These are phyloP conservation scores for Pseudoturritis turrita DNA, from an alignment of 345 rosid genomes.

Conservation along the genomic window DNA sequence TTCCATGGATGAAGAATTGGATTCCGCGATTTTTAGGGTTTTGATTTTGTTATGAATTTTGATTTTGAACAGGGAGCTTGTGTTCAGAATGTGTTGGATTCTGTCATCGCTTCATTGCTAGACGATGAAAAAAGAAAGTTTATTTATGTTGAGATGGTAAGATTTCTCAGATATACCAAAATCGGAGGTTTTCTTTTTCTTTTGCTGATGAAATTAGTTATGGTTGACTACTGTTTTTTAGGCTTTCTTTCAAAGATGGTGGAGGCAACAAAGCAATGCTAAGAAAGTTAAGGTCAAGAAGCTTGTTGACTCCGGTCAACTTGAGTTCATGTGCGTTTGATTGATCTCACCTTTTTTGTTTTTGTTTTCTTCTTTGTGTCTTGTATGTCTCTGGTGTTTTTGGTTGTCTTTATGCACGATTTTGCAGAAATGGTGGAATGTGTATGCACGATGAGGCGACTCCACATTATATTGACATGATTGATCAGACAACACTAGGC, in stretches of 20 bases:
- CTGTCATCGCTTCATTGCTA: slow-evolving; percentile 71
- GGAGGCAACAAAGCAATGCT: slow-evolving; percentile 86
- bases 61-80: slow-evolving; percentile 65
- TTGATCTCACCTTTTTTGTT: not conserved
- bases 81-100: slow-evolving; percentile 89
- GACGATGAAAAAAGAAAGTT: slow-evolving; percentile 85
- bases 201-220: not conserved
- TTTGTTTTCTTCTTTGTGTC: not conserved
- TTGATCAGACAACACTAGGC: slow-evolving; percentile 94
- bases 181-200: not conserved
- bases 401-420: not conserved
- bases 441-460: slow-evolving; percentile 96
- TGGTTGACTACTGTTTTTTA: slow-evolving; percentile 22
- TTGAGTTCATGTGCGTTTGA: slow-evolving; percentile 74
- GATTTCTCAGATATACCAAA: not conserved
- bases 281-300: slow-evolving; percentile 69
- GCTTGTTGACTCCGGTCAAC: slow-evolving; percentile 82
- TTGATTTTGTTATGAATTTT: slow-evolving; percentile 12
- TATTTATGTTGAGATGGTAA: slow-evolving; percentile 85
- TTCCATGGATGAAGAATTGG: not conserved
- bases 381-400: not conserved
- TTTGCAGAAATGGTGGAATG: slow-evolving; percentile 83
- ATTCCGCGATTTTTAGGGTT: slow-evolving; percentile 1
- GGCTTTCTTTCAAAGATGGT: slow-evolving; percentile 97
- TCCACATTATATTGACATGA: slow-evolving; percentile 85